Evolutionary conservation across 805 yeast genomes (phyloP).

Genomic region (Candida berthetii): DNA sequence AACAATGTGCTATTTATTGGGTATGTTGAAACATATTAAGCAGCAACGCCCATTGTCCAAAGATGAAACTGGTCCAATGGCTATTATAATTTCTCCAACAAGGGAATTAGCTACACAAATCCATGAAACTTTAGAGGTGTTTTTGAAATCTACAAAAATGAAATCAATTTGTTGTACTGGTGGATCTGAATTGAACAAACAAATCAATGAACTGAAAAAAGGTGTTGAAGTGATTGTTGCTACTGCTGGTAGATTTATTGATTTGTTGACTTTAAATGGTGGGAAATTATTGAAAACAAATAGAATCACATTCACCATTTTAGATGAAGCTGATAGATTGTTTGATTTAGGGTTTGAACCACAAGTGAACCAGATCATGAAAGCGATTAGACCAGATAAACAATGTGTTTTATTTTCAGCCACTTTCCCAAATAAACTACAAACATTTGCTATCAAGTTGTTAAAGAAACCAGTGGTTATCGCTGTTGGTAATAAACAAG

Average conservation of each 20-base stretch:
- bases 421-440: slow-evolving; percentile 82
- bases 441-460: slow-evolving; percentile 61
- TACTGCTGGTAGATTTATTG: slow-evolving; percentile 94
- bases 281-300: slow-evolving; percentile 65
- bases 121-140: slow-evolving; percentile 53
- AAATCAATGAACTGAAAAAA: slow-evolving; percentile 71
- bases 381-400: slow-evolving; percentile 73
- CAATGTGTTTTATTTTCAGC: slow-evolving; percentile 93
- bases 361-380: slow-evolving; percentile 76
- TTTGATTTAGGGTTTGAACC: slow-evolving; percentile 98
- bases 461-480: slow-evolving; percentile 66
- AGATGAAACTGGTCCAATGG: slow-evolving; percentile 68
- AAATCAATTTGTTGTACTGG: slow-evolving; percentile 82
- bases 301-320: slow-evolving; percentile 72
- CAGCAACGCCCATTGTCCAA: slow-evolving; percentile 52
- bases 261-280: slow-evolving; percentile 73
- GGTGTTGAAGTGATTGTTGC: slow-evolving; percentile 83
- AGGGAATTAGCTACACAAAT: slow-evolving; percentile 89
- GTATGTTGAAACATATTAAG: slow-evolving; percentile 76
- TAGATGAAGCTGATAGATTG: slow-evolving; percentile 96
- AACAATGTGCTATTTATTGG: slow-evolving; percentile 81
- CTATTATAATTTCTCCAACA: slow-evolving; percentile 81
- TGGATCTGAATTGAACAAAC: slow-evolving; percentile 77
- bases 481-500: slow-evolving; percentile 71
- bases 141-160: slow-evolving; percentile 44